Evolutionary conservation across 345 rosid species (phyloP), one percentile per base, ranked within the genome.

Genomic region (Bruguiera gymnorhiza): DNA sequence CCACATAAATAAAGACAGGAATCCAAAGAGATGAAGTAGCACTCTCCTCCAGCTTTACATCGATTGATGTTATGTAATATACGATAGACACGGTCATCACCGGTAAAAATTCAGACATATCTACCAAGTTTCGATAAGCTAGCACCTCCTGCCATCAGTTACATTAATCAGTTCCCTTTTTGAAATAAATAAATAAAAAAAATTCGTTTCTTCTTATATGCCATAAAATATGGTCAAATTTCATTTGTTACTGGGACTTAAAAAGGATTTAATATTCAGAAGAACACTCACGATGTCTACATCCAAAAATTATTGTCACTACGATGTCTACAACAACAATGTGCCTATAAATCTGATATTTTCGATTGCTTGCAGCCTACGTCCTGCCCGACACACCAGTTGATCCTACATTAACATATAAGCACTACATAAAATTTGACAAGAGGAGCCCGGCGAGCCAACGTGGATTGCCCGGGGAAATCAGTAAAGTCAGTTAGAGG

Each of bases 401-500:
- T 73, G 10, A 66, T 67, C 62, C 67, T 61, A 62, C 60, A 37
- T 32, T 30, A 60, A 67, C 30, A 46, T 27, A 60, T 37, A 73
- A 62, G 27, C 66, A 34, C 48, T 60, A 60, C 66, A 73, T n/a
- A 60, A 26, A 62, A 37, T 30, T 53, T 27, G 30, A 66, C 23
- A 55, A 27, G 62, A 54, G 55, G 55, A 60, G 43, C 19, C 26
- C 8, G 46, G n/a, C 37, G 8, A 30, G n/a, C 54, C 46, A 20
- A n/a, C 19, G 67, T 34, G 29, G 53, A 52, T n/a, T 60, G 26
- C 20, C 60, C 23, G 23, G 63, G 32, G 21, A 59, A 23, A 60
- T 34, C 70, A 16, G 66, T 65, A 68, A 56, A 60, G 76, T 80
- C 80, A 72, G 84, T 80, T 23, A 69, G 48, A 54, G 67, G 68